These are phyloP conservation scores for Colletotrichum noveboracense DNA, from an alignment of 2,329 filamentous ascomycete genomes.

Conservation along the genomic window DNA sequence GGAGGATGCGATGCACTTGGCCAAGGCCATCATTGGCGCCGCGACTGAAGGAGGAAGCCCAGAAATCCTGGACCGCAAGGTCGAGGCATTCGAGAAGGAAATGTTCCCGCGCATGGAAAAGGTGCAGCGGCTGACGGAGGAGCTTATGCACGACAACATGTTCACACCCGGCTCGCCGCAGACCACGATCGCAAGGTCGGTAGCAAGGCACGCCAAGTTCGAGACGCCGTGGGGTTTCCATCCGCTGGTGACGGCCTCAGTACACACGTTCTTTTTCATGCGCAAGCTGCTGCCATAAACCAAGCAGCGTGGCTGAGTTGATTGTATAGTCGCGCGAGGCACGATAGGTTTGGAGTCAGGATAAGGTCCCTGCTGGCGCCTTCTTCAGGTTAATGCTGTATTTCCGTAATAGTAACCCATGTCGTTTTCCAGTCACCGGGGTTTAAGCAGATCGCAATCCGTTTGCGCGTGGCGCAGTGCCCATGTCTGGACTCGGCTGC, in stretches of 20 bases:
- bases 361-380: constrained; percentile 1
- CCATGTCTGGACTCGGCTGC: not conserved
- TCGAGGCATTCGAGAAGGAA: constrained; percentile 39
- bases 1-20: constrained; percentile 57
- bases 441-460: not conserved
- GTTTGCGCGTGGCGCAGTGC: not conserved
- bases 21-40: constrained; percentile 42
- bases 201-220: constrained; percentile 36
- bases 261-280: constrained; percentile 32
- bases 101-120: constrained; percentile 42
- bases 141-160: constrained; percentile 52
- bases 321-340: not conserved
- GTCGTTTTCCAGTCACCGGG: not conserved
- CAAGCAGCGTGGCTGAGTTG: not conserved
- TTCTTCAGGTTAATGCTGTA: not conserved
- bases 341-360: constrained; percentile 2
- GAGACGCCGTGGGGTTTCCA: constrained; percentile 34
- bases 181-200: constrained; percentile 41
- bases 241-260: constrained; percentile 32
- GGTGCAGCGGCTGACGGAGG: constrained; percentile 47
- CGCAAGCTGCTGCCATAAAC: constrained; percentile 14
- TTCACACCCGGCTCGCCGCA: constrained; percentile 51
- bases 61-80: constrained; percentile 36
- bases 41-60: constrained; percentile 23
- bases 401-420: constrained; percentile 6